Conservation (phyloP, 768 basidiomycete genomes). For the Boletus subparvulus region DNA sequence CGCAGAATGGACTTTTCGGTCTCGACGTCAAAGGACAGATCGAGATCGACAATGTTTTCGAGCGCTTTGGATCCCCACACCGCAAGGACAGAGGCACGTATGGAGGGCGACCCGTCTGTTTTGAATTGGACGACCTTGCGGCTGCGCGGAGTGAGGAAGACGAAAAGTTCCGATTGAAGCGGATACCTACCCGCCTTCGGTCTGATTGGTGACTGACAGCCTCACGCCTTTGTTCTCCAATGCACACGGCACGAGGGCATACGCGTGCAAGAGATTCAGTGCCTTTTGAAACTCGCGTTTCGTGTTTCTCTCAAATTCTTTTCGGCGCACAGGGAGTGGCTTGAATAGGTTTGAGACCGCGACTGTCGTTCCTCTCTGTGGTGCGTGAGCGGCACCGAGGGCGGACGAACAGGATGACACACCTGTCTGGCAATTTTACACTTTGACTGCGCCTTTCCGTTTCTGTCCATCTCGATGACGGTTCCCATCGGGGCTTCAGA, state of each 20-base stretch:
- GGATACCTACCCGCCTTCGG: constrained; percentile 62
- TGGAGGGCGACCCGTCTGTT: constrained; percentile 64
- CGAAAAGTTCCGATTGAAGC: background rate
- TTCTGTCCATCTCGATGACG: constrained; percentile 66
- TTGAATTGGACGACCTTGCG: constrained; percentile 67
- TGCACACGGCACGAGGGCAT: constrained; percentile 82
- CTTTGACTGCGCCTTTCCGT: constrained; percentile 57
- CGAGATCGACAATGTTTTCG: constrained; percentile 72
- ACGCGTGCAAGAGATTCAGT: constrained; percentile 77
- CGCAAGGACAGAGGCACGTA: constrained; percentile 62
- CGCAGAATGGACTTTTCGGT: constrained; percentile 47
- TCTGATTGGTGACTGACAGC: constrained; percentile 68
- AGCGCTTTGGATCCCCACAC: constrained; percentile 86
- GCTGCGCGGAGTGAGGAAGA: constrained; percentile 32
- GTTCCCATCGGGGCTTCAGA: constrained; percentile 76
- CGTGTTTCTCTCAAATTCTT: constrained; percentile 84
- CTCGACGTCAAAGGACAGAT: constrained; percentile 66
- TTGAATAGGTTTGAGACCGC: constrained; percentile 69
- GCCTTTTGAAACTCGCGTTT: constrained; percentile 91
- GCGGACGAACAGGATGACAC: constrained; percentile 14
- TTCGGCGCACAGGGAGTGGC: constrained; percentile 84
- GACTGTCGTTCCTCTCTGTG: constrained; percentile 87
- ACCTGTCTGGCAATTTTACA: constrained; percentile 80
- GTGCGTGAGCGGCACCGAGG: background rate
- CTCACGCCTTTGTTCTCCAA: constrained; percentile 59